Conservation (phyloP, 2,329 filamentous ascomycete species). For the Diaporthe sp. region DNA sequence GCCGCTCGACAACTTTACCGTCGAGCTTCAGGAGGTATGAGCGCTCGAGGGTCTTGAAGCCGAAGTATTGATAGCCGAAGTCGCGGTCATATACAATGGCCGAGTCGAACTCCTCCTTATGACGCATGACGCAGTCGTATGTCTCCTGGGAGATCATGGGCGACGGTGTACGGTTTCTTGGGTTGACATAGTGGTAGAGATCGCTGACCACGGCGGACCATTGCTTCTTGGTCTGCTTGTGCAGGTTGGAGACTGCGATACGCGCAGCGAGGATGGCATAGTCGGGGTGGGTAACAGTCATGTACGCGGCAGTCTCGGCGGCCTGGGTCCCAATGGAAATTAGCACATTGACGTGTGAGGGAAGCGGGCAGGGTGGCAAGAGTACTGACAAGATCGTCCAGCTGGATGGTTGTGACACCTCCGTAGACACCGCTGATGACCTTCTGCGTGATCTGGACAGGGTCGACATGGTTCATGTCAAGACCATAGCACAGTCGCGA, state of each 20-base stretch:
- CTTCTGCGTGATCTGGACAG: conserved; percentile 98
- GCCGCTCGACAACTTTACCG: conserved; percentile 95
- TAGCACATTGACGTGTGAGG: neutral
- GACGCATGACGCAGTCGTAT: conserved; percentile 94
- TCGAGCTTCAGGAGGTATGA: conserved; percentile 97
- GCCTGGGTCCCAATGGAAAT: conserved; percentile 69
- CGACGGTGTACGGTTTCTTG: conserved; percentile 84
- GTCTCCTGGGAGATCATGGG: conserved; percentile 96
- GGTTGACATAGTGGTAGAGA: conserved; percentile 96
- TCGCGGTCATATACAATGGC: conserved; percentile 99
- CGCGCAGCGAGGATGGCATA: conserved; percentile 98
- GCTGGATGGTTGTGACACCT: conserved; percentile 94
- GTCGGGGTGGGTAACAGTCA: conserved; percentile 99
- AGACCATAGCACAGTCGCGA: conserved; percentile 98
- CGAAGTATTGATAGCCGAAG: conserved; percentile 99
- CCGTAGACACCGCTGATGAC: conserved; percentile 99
- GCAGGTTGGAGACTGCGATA: conserved; percentile 98
- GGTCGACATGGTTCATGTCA: conserved; percentile 94
- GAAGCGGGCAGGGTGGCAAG: neutral
- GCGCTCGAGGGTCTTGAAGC: conserved; percentile 98
- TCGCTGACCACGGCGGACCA: conserved; percentile 97
- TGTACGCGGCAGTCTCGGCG: conserved; percentile 98
- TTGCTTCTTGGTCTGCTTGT: conserved; percentile 99
- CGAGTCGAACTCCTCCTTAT: conserved; percentile 97
- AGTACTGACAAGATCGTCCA: conserved; percentile 90